Percentiles rank a stretch among this genome's conserved stretches.
Evolutionary conservation across 192 early-diverging fungal genomes (phyloP).

Genomic region (Jimgerdemannia flammicorona): DNA sequence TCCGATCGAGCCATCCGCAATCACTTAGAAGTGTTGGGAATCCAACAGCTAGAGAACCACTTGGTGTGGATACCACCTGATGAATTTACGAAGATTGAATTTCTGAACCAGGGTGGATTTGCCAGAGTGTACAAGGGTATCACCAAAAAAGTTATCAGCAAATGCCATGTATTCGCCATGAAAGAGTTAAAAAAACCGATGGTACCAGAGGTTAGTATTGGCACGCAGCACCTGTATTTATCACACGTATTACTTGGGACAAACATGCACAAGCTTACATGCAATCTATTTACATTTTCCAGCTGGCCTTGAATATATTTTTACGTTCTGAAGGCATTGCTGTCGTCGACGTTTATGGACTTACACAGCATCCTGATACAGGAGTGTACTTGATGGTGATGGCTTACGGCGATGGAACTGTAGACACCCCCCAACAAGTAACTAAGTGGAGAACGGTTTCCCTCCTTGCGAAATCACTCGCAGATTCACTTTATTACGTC

Average conservation of each 20-base stretch:
- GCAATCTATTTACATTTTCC: not conserved
- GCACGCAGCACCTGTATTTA: not conserved
- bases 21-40: not conserved
- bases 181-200: not conserved
- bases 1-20: not conserved
- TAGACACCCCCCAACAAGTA: not conserved
- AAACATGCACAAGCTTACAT: not conserved
- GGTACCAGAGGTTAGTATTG: not conserved
- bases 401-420: not conserved
- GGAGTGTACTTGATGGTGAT: not conserved
- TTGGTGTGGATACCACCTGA: not conserved
- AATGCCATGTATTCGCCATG: not conserved
- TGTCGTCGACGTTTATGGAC: not conserved
- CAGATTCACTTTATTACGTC: not conserved
- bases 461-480: not conserved
- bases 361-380: not conserved
- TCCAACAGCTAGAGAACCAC: not conserved
- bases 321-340: not conserved
- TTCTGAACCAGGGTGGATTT: not conserved
- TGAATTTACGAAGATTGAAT: not conserved
- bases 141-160: not conserved
- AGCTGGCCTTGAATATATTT: not conserved
- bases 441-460: not conserved
- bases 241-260: not conserved
- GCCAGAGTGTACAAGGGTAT: not conserved